A percentile compares a stretch with the other conserved stretches of the same genome.
These are phyloP conservation scores for Trichoderma brevicompactum DNA, from an alignment of 2,329 filamentous ascomycete species.

Conservation along the genomic window DNA sequence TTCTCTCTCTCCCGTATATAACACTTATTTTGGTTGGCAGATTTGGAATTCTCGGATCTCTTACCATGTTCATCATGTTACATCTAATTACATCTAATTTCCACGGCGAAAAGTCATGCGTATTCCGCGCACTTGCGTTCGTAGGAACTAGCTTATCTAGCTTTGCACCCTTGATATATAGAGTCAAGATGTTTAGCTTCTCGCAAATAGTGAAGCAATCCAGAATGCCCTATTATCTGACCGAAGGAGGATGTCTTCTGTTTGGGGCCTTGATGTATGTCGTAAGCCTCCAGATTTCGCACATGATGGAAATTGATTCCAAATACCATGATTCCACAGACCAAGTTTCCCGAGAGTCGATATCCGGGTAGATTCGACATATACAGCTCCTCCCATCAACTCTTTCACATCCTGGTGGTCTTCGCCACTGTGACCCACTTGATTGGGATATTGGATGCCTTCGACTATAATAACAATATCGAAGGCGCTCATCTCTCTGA, in stretches of 20 bases:
- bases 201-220: slow-evolving; percentile 22
- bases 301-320: neutral
- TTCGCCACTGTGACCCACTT: slow-evolving; percentile 5
- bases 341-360: slow-evolving; percentile 18
- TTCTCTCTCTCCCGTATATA: neutral
- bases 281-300: slow-evolving; percentile 1
- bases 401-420: slow-evolving; percentile 18
- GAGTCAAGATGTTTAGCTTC: slow-evolving; percentile 7
- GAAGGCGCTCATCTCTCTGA: slow-evolving; percentile 8
- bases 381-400: slow-evolving; percentile 17
- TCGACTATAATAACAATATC: slow-evolving; percentile 8
- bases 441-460: slow-evolving; percentile 10
- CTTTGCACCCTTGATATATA: slow-evolving; percentile 19
- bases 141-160: slow-evolving; percentile 10
- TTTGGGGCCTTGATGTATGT: slow-evolving; percentile 15
- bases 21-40: neutral
- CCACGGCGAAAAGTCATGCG: slow-evolving; percentile 3
- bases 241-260: slow-evolving; percentile 14
- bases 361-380: slow-evolving; percentile 22
- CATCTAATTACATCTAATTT: slow-evolving; percentile 15
- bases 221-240: slow-evolving; percentile 17
- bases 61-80: slow-evolving; percentile 24
- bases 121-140: slow-evolving; percentile 14
- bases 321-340: neutral
- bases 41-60: slow-evolving; percentile 17